Conservation (phyloP, 805 yeast genomes). For the Diddensiella transvaalensis region DNA sequence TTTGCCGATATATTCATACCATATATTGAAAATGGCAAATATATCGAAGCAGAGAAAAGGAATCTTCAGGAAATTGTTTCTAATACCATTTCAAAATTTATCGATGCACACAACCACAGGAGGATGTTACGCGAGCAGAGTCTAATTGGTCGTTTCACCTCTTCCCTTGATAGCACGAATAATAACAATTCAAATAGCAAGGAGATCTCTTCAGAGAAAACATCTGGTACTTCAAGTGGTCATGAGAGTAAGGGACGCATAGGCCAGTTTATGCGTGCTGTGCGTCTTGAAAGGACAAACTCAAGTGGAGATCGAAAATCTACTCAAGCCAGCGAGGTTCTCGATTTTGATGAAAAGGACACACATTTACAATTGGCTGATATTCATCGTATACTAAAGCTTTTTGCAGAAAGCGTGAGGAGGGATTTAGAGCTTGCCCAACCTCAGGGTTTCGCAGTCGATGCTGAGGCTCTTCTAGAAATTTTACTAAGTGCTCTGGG, state of each 20-base stretch:
- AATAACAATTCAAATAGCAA: neutral
- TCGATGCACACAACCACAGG: conserved; percentile 38
- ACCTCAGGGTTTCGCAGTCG: conserved; percentile 46
- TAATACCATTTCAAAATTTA: conserved; percentile 44
- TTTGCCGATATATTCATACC: conserved; percentile 70
- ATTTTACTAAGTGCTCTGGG: conserved; percentile 68
- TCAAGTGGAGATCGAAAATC: conserved; percentile 1
- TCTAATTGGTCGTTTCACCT: conserved; percentile 21
- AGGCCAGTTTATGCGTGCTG: conserved; percentile 31
- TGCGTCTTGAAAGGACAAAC: conserved; percentile 20
- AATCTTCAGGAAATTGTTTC: conserved; percentile 48
- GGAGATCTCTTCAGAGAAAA: neutral
- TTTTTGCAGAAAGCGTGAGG: conserved; percentile 73
- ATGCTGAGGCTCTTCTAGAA: conserved; percentile 64
- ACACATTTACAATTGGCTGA: conserved; percentile 38
- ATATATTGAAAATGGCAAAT: conserved; percentile 60
- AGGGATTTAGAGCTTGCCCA: conserved; percentile 73
- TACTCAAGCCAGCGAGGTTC: conserved; percentile 5
- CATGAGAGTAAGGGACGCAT: conserved; percentile 24
- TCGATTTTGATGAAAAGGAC: conserved; percentile 18
- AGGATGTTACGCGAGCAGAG: conserved; percentile 33
- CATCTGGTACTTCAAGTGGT: neutral
- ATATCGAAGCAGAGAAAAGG: conserved; percentile 68
- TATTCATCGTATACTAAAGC: conserved; percentile 62
- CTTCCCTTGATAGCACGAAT: conserved; percentile 9